Conservation (phyloP, 345 rosid species). For the Rhizophora mangle region DNA sequence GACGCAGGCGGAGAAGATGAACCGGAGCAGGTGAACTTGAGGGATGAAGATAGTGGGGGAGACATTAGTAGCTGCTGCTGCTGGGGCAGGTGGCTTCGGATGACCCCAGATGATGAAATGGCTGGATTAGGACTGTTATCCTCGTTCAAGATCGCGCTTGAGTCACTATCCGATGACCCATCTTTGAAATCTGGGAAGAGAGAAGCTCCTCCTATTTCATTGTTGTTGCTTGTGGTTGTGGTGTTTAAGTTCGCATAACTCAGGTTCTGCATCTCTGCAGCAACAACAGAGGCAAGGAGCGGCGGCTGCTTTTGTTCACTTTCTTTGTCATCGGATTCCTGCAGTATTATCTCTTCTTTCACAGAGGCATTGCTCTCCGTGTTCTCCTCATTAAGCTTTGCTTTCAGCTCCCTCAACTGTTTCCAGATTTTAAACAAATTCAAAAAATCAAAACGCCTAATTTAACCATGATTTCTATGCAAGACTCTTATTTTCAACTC, state of each 20-base stretch:
- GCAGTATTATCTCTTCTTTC: conserved; percentile 53
- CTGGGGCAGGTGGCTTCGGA: conserved; percentile 26
- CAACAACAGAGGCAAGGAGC: conserved; percentile 26
- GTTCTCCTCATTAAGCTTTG: conserved; percentile 55
- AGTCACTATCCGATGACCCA: conserved; percentile 87
- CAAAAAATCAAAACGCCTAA: background rate
- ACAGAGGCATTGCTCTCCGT: conserved; percentile 60
- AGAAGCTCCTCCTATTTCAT: conserved; percentile 13
- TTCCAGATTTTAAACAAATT: background rate
- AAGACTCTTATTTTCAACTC: no score
- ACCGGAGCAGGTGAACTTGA: conserved; percentile 11
- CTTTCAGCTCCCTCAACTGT: conserved; percentile 75
- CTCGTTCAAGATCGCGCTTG: conserved; percentile 78
- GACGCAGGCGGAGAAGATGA: conserved; percentile 26
- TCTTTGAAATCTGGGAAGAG: conserved; percentile 56
- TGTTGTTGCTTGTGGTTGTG: conserved; percentile 10
- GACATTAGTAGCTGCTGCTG: conserved; percentile 30
- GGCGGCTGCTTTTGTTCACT: conserved; percentile 20
- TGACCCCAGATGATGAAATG: conserved; percentile 38
- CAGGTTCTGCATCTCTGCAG: conserved; percentile 32
- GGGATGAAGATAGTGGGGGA: conserved; percentile 16
- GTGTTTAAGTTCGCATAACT: conserved; percentile 42
- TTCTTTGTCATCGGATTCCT: conserved; percentile 34
- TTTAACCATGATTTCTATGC: background rate
- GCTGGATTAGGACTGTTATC: conserved; percentile 62